A percentile compares a stretch with the other conserved stretches of the same genome.
These are phyloP conservation scores for Porcisia hertigi DNA, from an alignment of 208 protist genomes.

Conservation along the genomic window DNA sequence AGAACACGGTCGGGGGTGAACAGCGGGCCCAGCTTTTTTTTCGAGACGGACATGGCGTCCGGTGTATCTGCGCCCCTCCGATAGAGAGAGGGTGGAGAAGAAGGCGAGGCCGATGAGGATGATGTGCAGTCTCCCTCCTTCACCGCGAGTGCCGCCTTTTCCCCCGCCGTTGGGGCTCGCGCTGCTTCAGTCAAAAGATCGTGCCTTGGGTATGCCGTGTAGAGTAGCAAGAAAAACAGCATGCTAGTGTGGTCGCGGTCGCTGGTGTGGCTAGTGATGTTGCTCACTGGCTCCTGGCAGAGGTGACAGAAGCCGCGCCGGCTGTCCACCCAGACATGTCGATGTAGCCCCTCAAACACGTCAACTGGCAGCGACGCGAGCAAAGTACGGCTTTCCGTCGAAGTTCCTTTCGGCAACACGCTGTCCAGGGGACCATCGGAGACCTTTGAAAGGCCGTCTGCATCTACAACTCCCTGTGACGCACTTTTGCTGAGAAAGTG, in stretches of 20 bases:
- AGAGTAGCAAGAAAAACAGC: constrained; percentile 85
- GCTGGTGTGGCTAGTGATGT: constrained; percentile 58
- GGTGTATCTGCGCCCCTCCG: neutral
- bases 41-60: neutral
- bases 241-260: constrained; percentile 84
- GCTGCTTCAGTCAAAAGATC: constrained; percentile 21
- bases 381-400: constrained; percentile 29
- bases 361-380: constrained; percentile 28
- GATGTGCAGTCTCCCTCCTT: neutral
- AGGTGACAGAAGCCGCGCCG: constrained; percentile 75
- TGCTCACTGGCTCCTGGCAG: constrained; percentile 79
- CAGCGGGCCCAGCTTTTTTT: neutral
- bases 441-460: neutral
- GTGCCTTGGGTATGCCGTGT: constrained; percentile 59
- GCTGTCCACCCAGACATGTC: constrained; percentile 75
- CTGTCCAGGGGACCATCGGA: neutral
- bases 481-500: constrained; percentile 8
- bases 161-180: neutral
- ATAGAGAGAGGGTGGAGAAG: neutral
- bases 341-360: constrained; percentile 81
- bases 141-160: neutral
- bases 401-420: constrained; percentile 33
- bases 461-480: neutral
- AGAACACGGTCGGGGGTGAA: constrained; percentile 19
- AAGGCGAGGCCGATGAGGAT: neutral